These are phyloP conservation scores for Phlebiopsis gigantea DNA, from an alignment of 768 basidiomycete species.

Conservation along the genomic window DNA sequence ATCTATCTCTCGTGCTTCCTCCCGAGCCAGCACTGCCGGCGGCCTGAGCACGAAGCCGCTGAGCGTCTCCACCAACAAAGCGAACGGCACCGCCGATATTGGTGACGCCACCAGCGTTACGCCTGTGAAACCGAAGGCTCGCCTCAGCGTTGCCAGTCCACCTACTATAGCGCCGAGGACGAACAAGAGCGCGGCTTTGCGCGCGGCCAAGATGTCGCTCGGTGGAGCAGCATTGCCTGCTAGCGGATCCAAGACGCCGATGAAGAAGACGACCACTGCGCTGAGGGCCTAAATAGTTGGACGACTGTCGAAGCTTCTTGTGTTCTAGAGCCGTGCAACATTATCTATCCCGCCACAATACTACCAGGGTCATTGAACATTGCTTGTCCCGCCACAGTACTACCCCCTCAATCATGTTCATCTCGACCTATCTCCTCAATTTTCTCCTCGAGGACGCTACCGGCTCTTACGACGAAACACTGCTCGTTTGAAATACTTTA, in stretches of 20 bases:
- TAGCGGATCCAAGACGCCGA: neutral
- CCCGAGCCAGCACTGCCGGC: neutral
- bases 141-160: conserved; percentile 48
- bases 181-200: conserved; percentile 70
- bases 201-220: conserved; percentile 53
- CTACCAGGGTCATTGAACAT: too few species aligned
- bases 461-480: too few species aligned
- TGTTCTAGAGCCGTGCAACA: too few species aligned
- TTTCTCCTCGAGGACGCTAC: too few species aligned
- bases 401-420: too few species aligned
- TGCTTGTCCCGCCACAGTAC: too few species aligned
- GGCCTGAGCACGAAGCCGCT: neutral
- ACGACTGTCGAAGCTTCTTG: too few species aligned
- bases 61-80: neutral
- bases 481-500: neutral
- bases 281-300: neutral
- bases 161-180: conserved; percentile 64
- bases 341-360: too few species aligned
- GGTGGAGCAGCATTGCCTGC: neutral
- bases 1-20: conserved; percentile 1
- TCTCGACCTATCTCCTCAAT: too few species aligned
- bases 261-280: neutral
- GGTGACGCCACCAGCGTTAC: neutral
- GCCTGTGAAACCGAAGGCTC: conserved; percentile 36
- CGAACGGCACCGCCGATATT: neutral